These are phyloP conservation scores for Phytophthora podocarpi DNA, from an alignment of 352 stramenopile species.

Conservation along the genomic window DNA sequence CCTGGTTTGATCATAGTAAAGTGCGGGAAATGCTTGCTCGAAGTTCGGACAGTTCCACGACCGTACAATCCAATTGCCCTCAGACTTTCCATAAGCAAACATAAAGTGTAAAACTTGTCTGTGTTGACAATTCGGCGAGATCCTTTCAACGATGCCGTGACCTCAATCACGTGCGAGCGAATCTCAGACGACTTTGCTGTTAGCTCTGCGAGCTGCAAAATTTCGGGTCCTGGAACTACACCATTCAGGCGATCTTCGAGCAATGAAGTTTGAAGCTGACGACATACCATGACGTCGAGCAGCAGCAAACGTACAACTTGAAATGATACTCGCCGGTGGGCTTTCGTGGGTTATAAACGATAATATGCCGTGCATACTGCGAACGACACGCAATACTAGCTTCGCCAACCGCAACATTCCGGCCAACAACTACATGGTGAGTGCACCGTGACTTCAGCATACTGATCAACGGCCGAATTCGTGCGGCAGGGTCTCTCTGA, in stretches of 20 bases:
- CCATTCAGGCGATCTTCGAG: conserved; percentile 16
- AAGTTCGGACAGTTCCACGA: conserved; percentile 13
- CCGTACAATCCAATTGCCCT: conserved; percentile 24
- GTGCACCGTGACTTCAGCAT: no score
- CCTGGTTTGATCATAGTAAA: conserved; percentile 9
- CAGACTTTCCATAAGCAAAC: conserved; percentile 27
- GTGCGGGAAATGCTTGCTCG: conserved; percentile 28
- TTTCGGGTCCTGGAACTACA: conserved; percentile 1
- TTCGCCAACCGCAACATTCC: no score
- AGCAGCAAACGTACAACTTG: no score
- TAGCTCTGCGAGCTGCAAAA: background rate
- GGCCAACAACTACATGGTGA: no score
- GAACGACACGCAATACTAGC: no score
- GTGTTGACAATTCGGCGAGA: conserved; percentile 30
- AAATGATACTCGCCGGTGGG: no score
- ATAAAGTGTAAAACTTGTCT: conserved; percentile 39
- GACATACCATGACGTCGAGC: no score
- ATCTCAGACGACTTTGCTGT: background rate
- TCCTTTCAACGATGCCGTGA: conserved; percentile 9
- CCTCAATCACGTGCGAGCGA: conserved; percentile 32
- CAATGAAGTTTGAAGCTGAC: conserved; percentile 36
- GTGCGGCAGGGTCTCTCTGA: no score
- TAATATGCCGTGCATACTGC: no score
- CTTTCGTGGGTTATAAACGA: no score
- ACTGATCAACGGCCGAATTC: no score